Conservation (phyloP, 352 stramenopile genomes). For the Globisporangium paddicum region DNA sequence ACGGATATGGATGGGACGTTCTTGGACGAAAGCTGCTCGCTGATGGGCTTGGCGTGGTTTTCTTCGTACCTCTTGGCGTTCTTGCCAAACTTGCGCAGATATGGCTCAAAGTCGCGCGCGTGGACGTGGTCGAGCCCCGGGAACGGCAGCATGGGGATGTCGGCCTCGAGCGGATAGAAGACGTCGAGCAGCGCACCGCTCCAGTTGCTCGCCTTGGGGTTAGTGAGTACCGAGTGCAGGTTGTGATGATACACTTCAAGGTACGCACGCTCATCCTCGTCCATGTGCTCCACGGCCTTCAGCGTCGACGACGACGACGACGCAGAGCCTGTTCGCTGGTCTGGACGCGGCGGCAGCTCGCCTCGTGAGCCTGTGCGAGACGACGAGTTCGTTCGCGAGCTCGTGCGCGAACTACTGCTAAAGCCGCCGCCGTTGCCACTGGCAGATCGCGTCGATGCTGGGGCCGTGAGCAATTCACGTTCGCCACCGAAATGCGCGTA, state of each 20-base stretch:
- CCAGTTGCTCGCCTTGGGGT: slow-evolving; percentile 74
- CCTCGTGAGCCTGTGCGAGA: slow-evolving; percentile 18
- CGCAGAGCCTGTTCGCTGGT: slow-evolving; percentile 4
- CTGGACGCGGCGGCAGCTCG: slow-evolving; percentile 1
- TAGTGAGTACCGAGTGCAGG: slow-evolving; percentile 80
- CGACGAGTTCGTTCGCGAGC: slow-evolving; percentile 29
- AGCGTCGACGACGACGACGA: slow-evolving; percentile 4
- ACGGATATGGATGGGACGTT: slow-evolving; percentile 78
- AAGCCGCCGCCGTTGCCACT: slow-evolving; percentile 3
- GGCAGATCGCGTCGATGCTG: slow-evolving; percentile 28
- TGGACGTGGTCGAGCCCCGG: slow-evolving; percentile 58
- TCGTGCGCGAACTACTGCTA: slow-evolving; percentile 22
- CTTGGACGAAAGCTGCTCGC: slow-evolving; percentile 78
- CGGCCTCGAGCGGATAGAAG: slow-evolving; percentile 66
- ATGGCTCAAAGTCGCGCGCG: slow-evolving; percentile 70
- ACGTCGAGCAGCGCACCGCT: slow-evolving; percentile 61
- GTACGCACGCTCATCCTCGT: slow-evolving; percentile 65
- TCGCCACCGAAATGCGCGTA: slow-evolving; percentile 17
- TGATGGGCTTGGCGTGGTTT: slow-evolving; percentile 73
- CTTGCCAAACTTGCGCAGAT: slow-evolving; percentile 67
- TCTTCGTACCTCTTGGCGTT: slow-evolving; percentile 61
- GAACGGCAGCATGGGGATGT: slow-evolving; percentile 64
- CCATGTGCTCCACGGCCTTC: slow-evolving; percentile 27
- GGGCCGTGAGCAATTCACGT: slow-evolving; percentile 14
- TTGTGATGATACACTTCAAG: slow-evolving; percentile 74